A percentile compares a stretch with the other conserved stretches of the same genome.
Evolutionary conservation across 805 yeast genomes (phyloP).

Genomic region (Zygoascus tannicola): DNA sequence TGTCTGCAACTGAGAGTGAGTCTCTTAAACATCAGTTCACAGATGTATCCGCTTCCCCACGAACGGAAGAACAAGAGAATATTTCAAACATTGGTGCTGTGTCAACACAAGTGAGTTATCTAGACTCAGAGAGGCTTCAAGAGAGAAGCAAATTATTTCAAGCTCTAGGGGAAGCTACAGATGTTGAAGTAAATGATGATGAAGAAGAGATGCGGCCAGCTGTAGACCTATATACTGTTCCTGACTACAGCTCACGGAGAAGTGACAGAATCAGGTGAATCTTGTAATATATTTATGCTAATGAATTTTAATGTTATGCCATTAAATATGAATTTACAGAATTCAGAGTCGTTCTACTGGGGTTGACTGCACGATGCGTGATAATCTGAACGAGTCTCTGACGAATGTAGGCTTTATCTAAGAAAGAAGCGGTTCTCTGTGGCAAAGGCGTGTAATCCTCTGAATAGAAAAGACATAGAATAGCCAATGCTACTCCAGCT

Average conservation of each 20-base stretch:
- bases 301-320: slow-evolving; percentile 24
- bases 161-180: slow-evolving; percentile 17
- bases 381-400: slow-evolving; percentile 46
- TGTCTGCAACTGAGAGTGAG: background rate
- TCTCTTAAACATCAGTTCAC: background rate
- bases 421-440: slow-evolving; percentile 7
- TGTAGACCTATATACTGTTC: slow-evolving; percentile 9
- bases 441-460: slow-evolving; percentile 31
- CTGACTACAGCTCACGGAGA: background rate
- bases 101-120: slow-evolving; percentile 18
- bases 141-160: slow-evolving; percentile 14
- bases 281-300: background rate
- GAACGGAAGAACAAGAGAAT: background rate
- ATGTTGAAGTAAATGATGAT: slow-evolving; percentile 4
- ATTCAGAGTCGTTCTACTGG: slow-evolving; percentile 69
- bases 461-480: slow-evolving; percentile 41
- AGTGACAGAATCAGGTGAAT: background rate
- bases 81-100: background rate
- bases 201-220: slow-evolving; percentile 16
- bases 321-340: slow-evolving; percentile 54
- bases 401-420: slow-evolving; percentile 43
- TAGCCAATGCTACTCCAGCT: slow-evolving; percentile 46
- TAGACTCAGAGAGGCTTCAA: slow-evolving; percentile 17
- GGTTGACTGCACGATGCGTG: slow-evolving; percentile 47
- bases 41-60: background rate